phyloP scores from a whole-genome alignment of 768 basidiomycete genomes.

The Tylopilus sp. region DNA sequence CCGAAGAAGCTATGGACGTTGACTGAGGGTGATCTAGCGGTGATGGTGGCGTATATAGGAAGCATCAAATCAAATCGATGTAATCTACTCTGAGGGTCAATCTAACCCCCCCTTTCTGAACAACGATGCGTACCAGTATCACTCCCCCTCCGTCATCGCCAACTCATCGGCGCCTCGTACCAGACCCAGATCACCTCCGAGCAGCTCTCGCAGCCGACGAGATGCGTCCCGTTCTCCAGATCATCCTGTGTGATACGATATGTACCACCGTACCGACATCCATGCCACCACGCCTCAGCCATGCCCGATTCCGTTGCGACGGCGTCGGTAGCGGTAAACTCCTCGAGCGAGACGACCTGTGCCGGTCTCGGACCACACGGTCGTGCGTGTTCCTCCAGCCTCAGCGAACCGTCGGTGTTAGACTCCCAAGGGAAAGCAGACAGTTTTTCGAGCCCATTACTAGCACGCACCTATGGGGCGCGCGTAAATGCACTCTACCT shows the following conservation, averaged over 20 bases:
- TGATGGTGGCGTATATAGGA: not conserved
- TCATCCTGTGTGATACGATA: constrained; percentile 56
- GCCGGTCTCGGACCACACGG: constrained; percentile 61
- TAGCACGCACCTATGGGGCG: too few species aligned
- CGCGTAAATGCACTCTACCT: too few species aligned
- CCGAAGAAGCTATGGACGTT: constrained; percentile 27
- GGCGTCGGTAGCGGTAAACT: constrained; percentile 39
- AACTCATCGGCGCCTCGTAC: constrained; percentile 56
- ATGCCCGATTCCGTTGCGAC: constrained; percentile 31
- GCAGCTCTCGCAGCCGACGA: constrained; percentile 70
- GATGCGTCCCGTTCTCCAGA: constrained; percentile 69
- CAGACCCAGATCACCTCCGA: constrained; percentile 88
- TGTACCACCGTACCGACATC: constrained; percentile 73
- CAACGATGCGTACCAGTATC: not conserved
- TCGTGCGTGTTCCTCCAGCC: not conserved
- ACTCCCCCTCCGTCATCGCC: constrained; percentile 20
- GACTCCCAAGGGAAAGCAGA: too few species aligned
- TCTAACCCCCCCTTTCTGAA: not conserved
- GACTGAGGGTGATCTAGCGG: constrained; percentile 22
- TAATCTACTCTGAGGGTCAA: too few species aligned
- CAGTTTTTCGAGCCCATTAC: too few species aligned
- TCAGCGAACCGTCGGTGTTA: constrained; percentile 39
- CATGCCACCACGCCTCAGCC: constrained; percentile 46
- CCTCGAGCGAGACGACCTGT: constrained; percentile 74
- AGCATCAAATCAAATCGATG: too few species aligned